Conservation (phyloP, 805 yeast species). For the Candida broadrunensis region DNA sequence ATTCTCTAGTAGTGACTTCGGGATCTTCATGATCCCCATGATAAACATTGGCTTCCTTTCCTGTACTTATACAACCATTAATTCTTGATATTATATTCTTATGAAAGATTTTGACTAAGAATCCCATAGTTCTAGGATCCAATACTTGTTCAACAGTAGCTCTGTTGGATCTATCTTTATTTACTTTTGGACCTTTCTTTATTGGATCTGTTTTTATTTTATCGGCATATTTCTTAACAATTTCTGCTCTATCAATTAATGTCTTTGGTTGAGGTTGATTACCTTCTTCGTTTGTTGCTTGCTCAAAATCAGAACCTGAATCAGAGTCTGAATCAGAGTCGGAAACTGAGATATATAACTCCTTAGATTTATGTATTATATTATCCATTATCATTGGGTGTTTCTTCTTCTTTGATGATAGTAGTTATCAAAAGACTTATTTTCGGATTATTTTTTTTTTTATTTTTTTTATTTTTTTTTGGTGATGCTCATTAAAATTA, state of each 20-base stretch:
- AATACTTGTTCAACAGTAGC: slow-evolving; percentile 97
- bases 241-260: slow-evolving; percentile 37
- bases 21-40: slow-evolving; percentile 61
- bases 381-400: background rate
- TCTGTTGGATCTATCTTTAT: slow-evolving; percentile 83
- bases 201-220: slow-evolving; percentile 64
- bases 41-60: slow-evolving; percentile 98
- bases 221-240: slow-evolving; percentile 61
- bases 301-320: slow-evolving; percentile 12
- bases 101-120: slow-evolving; percentile 75
- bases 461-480: background rate
- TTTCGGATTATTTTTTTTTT: no score
- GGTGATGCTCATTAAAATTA: background rate
- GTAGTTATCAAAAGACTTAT: background rate
- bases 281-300: background rate
- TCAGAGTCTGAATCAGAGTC: slow-evolving; percentile 11
- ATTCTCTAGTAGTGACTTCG: slow-evolving; percentile 45
- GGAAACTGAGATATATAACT: background rate
- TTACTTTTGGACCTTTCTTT: slow-evolving; percentile 54
- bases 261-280: slow-evolving; percentile 14
- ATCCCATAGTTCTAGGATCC: slow-evolving; percentile 89
- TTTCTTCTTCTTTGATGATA: background rate
- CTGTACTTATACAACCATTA: slow-evolving; percentile 93
- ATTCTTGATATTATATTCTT: slow-evolving; percentile 81
- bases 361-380: background rate